These are phyloP conservation scores for Cenococcum geophilum DNA, from an alignment of 495 filamentous ascomycete species.

Conservation along the genomic window DNA sequence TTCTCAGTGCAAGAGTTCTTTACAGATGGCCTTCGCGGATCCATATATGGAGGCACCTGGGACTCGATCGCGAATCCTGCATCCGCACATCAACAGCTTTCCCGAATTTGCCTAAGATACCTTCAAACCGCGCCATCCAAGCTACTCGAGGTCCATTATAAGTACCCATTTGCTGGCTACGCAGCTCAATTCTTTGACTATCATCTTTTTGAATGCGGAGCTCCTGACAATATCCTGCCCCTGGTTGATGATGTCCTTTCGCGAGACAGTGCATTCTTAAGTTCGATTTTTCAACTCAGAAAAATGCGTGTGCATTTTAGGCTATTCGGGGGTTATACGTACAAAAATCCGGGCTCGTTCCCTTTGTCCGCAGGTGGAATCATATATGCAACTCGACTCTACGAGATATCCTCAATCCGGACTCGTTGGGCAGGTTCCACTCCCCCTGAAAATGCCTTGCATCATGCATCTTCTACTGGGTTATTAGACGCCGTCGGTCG, in stretches of 20 bases:
- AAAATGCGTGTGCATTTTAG: neutral
- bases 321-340: no score
- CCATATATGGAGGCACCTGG: neutral
- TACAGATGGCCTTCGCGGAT: neutral
- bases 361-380: neutral
- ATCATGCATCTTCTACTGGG: neutral
- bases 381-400: slow-evolving; percentile 2
- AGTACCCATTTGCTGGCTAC: neutral
- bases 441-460: neutral
- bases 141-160: no score
- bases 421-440: neutral
- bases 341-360: neutral
- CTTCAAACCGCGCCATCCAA: neutral
- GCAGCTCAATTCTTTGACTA: neutral
- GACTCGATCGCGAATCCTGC: neutral
- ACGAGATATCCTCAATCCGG: neutral
- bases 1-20: slow-evolving; percentile 3
- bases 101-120: neutral
- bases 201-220: no score
- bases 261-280: neutral
- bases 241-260: neutral
- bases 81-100: neutral
- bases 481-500: neutral
- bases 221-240: neutral
- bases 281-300: neutral